These are phyloP conservation scores for Capsicum baccatum DNA, from an alignment of 257 asterid species.

Conservation along the genomic window DNA sequence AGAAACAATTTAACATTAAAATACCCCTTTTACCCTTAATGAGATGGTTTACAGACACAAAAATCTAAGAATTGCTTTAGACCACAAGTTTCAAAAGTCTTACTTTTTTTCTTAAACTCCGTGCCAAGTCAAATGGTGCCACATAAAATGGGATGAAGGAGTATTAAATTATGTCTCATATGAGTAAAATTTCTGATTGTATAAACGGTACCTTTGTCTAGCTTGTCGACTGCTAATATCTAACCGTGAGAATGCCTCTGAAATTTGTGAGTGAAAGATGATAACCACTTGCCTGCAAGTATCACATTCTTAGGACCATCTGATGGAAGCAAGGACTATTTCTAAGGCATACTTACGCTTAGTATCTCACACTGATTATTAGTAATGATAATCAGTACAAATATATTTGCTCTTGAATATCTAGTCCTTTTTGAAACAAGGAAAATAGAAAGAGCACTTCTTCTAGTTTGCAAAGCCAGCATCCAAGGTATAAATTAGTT, in stretches of 20 bases:
- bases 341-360: not conserved
- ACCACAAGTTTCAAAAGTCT: too few species aligned
- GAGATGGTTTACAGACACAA: too few species aligned
- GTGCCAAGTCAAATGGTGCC: too few species aligned
- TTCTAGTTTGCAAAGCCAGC: slow-evolving; percentile 21
- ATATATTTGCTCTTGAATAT: not conserved
- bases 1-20: too few species aligned
- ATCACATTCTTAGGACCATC: slow-evolving; percentile 29
- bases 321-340: slow-evolving; percentile 20
- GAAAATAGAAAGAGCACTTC: slow-evolving; percentile 1
- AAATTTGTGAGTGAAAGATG: slow-evolving; percentile 86
- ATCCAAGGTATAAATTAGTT: slow-evolving; percentile 23
- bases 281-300: slow-evolving; percentile 89
- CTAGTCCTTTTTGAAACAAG: not conserved
- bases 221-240: slow-evolving; percentile 83
- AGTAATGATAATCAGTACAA: not conserved
- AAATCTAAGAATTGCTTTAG: too few species aligned
- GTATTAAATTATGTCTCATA: not conserved
- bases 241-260: slow-evolving; percentile 74
- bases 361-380: not conserved
- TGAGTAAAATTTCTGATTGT: not conserved
- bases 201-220: slow-evolving; percentile 58
- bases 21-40: too few species aligned
- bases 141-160: too few species aligned
- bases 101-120: too few species aligned